These are phyloP conservation scores for Ogataea angusta DNA, from an alignment of 805 yeast genomes.

Conservation along the genomic window DNA sequence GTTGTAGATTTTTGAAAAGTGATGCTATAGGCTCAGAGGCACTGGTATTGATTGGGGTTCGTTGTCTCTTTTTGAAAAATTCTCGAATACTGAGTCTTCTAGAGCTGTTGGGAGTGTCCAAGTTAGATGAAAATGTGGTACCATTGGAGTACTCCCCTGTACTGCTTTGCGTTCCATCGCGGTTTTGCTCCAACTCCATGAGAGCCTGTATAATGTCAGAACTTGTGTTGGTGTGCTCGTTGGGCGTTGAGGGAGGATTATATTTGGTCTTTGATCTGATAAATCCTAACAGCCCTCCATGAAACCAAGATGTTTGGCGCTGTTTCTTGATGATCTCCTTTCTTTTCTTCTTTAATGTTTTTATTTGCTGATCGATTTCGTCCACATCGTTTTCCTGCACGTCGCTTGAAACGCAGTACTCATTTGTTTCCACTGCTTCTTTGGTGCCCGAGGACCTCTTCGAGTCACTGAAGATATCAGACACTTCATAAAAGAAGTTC, in stretches of 20 bases:
- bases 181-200: background rate
- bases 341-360: slow-evolving; percentile 12
- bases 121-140: slow-evolving; percentile 3
- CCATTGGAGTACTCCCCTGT: slow-evolving; percentile 3
- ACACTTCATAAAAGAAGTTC: background rate
- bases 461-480: background rate
- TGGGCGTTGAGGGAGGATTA: background rate
- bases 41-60: background rate
- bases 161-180: background rate
- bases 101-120: slow-evolving; percentile 4
- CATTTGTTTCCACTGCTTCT: background rate
- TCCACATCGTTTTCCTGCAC: slow-evolving; percentile 11
- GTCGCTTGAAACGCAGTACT: background rate
- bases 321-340: slow-evolving; percentile 15
- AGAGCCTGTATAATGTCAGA: background rate
- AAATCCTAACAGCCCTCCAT: slow-evolving; percentile 10
- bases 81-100: slow-evolving; percentile 6
- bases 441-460: background rate
- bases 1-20: background rate
- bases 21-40: background rate
- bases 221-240: background rate
- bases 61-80: slow-evolving; percentile 2
- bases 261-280: slow-evolving; percentile 2
- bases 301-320: slow-evolving; percentile 14
- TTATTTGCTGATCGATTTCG: slow-evolving; percentile 13